phyloP scores from a whole-genome alignment of 164 flowering plant genomes.

The Hamamelis virginiana region DNA sequence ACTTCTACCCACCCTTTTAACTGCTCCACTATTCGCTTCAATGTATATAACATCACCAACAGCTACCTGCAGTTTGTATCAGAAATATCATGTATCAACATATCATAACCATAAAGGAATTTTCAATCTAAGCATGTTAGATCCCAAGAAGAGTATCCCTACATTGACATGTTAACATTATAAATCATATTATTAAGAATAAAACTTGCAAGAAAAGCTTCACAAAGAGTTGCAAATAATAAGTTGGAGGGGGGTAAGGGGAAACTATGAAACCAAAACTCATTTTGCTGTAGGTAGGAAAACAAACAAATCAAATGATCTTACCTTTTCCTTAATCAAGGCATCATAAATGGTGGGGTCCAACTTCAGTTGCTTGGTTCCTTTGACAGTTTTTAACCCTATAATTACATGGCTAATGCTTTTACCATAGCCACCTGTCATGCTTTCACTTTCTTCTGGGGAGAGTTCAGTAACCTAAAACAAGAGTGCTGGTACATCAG shows the following conservation, averaged over 20 bases:
- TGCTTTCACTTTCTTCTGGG: slow-evolving; percentile 95
- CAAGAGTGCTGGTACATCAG: slow-evolving; percentile 11
- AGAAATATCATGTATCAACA: not conserved
- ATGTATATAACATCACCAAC: slow-evolving; percentile 98
- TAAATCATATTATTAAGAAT: too few species aligned
- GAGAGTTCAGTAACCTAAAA: slow-evolving; percentile 93
- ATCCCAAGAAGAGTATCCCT: too few species aligned
- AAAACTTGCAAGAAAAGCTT: too few species aligned
- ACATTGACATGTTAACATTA: too few species aligned
- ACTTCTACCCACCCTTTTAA: slow-evolving; percentile 96
- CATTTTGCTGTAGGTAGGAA: too few species aligned
- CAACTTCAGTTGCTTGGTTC: slow-evolving; percentile 95
- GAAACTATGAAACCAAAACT: too few species aligned
- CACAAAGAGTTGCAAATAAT: too few species aligned
- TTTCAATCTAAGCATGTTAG: too few species aligned
- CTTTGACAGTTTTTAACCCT: slow-evolving; percentile 94
- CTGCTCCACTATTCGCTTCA: slow-evolving; percentile 99
- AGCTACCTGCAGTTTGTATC: slow-evolving; percentile 61
- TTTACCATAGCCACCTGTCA: slow-evolving; percentile 95
- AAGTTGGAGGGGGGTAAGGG: too few species aligned
- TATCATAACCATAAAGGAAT: not conserved
- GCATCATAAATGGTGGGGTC: slow-evolving; percentile 99
- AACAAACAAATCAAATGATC: too few species aligned
- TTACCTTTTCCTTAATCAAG: slow-evolving; percentile 92
- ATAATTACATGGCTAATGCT: slow-evolving; percentile 93